Conservation (phyloP, 1,284 basidiomycete genomes). For the Cryptococcus hybrid region DNA sequence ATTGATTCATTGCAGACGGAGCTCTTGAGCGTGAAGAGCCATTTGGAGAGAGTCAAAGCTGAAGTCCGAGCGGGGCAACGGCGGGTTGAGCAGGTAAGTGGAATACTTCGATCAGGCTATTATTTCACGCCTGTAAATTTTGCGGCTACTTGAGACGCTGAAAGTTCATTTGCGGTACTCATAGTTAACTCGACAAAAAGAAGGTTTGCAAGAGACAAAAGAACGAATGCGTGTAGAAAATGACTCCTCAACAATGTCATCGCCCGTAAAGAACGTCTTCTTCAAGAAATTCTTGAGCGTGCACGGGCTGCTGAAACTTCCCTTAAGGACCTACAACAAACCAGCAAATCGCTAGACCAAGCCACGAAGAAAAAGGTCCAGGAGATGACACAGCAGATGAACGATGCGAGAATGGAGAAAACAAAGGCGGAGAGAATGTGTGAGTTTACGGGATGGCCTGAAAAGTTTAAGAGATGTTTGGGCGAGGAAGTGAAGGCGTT, state of each 20-base stretch:
- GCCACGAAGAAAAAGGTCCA: constrained; percentile 34
- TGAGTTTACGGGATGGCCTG: constrained; percentile 38
- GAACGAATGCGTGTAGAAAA: constrained; percentile 45
- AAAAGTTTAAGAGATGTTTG: constrained; percentile 41
- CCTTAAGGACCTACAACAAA: constrained; percentile 25
- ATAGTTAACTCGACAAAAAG: constrained; percentile 46
- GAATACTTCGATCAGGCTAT: not conserved
- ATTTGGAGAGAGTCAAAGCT: constrained; percentile 38
- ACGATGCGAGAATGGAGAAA: constrained; percentile 29
- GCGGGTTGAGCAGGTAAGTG: constrained; percentile 25
- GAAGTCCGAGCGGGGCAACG: constrained; percentile 35
- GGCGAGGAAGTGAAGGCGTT: constrained; percentile 41
- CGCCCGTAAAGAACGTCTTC: constrained; percentile 41
- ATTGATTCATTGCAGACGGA: constrained; percentile 46
- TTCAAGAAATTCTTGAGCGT: constrained; percentile 44
- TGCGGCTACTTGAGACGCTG: not conserved
- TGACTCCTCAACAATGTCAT: constrained; percentile 47
- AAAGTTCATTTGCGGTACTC: not conserved
- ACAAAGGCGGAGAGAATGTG: constrained; percentile 39
- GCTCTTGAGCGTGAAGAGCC: constrained; percentile 27
- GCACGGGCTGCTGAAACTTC: constrained; percentile 43
- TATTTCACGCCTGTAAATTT: not conserved
- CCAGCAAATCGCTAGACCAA: constrained; percentile 39
- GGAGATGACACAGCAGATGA: constrained; percentile 35
- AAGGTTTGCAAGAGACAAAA: constrained; percentile 47